Conservation (phyloP, 78 protist species). For the Monosiga brevicollis region DNA sequence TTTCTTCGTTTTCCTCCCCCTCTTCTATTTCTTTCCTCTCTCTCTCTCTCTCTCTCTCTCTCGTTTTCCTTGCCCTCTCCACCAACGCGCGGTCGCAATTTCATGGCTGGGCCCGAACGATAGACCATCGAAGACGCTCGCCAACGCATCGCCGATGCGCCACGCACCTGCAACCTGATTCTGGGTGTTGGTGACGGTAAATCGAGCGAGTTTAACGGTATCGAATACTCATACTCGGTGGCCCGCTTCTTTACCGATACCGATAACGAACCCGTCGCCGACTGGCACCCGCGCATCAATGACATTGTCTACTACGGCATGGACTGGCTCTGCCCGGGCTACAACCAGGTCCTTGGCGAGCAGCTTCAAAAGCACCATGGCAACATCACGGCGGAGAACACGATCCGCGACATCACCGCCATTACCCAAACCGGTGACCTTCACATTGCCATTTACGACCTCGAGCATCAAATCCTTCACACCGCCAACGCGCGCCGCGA, state of each 20-base stretch:
- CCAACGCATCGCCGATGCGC: constrained; percentile 5
- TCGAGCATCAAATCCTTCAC: background rate
- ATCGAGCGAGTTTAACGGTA: background rate
- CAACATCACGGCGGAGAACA: background rate
- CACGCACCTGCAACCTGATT: constrained; percentile 29
- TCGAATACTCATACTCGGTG: constrained; percentile 7
- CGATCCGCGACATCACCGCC: constrained; percentile 14
- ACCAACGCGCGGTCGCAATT: too few relatives aligned
- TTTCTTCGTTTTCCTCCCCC: background rate
- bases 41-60: background rate
- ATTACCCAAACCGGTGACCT: constrained; percentile 6
- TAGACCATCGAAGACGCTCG: background rate
- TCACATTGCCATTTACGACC: constrained; percentile 31
- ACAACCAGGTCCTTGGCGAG: background rate
- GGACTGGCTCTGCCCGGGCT: constrained; percentile 37
- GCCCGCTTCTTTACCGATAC: constrained; percentile 9
- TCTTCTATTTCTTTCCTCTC: background rate
- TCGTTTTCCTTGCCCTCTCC: too few relatives aligned
- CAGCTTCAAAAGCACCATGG: constrained; percentile 21
- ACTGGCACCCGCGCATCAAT: constrained; percentile 33
- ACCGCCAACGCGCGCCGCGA: constrained; percentile 1
- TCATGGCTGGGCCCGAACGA: too few relatives aligned
- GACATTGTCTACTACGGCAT: constrained; percentile 28
- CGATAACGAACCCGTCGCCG: constrained; percentile 3
- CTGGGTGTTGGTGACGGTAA: constrained; percentile 40